phyloP scores from a whole-genome alignment of 2,329 filamentous ascomycete genomes.

The Talaromyces amestolkiae region DNA sequence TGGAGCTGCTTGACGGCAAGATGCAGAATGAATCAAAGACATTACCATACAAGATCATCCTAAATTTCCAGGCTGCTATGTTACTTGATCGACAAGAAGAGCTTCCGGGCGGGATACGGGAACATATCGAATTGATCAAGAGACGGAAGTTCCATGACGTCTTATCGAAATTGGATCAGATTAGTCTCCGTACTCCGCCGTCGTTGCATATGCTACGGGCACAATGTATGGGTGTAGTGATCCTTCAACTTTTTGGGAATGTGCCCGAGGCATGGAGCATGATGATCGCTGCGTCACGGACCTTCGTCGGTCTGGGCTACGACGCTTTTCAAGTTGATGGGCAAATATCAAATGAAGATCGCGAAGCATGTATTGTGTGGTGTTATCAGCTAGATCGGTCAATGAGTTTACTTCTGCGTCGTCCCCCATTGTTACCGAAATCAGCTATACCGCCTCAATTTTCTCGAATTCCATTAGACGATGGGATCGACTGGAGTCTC shows the following conservation, averaged over 20 bases:
- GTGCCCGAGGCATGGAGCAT: conserved; percentile 5
- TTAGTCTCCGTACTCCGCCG: background rate
- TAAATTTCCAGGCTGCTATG: conserved; percentile 15
- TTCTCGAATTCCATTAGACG: background rate
- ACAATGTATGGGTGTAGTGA: conserved; percentile 9
- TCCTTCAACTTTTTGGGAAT: conserved; percentile 18
- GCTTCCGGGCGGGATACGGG: background rate
- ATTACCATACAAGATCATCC: background rate
- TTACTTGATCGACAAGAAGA: background rate
- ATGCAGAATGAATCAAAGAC: background rate
- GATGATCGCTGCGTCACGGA: conserved; percentile 24
- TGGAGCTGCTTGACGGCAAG: background rate
- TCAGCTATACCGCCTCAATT: background rate
- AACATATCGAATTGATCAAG: conserved; percentile 8
- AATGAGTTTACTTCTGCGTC: conserved; percentile 27
- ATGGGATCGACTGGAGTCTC: background rate
- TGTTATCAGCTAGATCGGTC: conserved; percentile 31
- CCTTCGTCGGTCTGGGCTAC: conserved; percentile 27
- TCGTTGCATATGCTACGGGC: conserved; percentile 12
- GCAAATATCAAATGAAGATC: conserved; percentile 21
- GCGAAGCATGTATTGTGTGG: conserved; percentile 26
- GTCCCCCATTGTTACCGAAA: conserved; percentile 24
- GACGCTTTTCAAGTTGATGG: conserved; percentile 18
- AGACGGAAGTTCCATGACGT: background rate
- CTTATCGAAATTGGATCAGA: background rate